Evolutionary conservation across 2,329 filamentous ascomycete genomes (phyloP).

Genomic region (Blastomyces gilchristii): DNA sequence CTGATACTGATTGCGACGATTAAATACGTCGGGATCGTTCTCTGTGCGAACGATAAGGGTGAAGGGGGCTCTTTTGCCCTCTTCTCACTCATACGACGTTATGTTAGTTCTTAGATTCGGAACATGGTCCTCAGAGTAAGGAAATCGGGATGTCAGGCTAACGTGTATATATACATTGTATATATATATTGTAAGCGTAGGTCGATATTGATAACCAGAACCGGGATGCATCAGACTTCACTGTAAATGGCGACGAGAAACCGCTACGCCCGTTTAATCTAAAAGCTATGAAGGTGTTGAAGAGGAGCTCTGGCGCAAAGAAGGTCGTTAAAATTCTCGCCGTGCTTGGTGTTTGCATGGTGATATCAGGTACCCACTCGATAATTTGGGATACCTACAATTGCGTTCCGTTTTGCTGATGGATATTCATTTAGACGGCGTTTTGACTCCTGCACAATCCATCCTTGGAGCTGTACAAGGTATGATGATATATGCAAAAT

Average conservation of each 20-base stretch:
- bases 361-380: conserved; percentile 34
- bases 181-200: conserved; percentile 20
- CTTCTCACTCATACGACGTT: conserved; percentile 44
- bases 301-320: conserved; percentile 38
- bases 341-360: conserved; percentile 43
- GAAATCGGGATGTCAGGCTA: conserved; percentile 1
- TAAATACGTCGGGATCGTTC: conserved; percentile 47
- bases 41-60: conserved; percentile 47
- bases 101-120: conserved; percentile 27
- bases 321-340: conserved; percentile 34
- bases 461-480: conserved; percentile 48
- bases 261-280: conserved; percentile 36
- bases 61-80: conserved; percentile 49
- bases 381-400: background rate
- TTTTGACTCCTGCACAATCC: conserved; percentile 48
- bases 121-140: background rate
- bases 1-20: conserved; percentile 48
- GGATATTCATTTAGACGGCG: conserved; percentile 33
- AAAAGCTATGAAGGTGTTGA: conserved; percentile 37
- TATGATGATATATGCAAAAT: conserved; percentile 1
- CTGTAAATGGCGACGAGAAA: conserved; percentile 39
- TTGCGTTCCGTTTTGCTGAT: background rate
- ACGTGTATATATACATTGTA: conserved; percentile 1
- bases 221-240: conserved; percentile 33
- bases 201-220: conserved; percentile 45